Conservation (phyloP, 257 asterid genomes). For the Forsythia viridissima region DNA sequence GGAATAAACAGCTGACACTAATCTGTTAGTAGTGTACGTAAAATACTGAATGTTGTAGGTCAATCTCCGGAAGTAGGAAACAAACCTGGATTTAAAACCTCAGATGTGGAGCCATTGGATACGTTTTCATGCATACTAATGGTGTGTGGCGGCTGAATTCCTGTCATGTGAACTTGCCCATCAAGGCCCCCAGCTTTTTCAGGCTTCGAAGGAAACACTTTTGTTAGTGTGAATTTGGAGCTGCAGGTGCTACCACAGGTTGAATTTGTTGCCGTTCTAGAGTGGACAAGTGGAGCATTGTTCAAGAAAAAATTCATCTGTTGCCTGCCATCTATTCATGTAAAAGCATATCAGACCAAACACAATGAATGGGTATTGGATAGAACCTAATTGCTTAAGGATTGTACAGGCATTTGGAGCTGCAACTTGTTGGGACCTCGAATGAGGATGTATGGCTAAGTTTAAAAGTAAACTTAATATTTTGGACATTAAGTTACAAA, state of each 20-base stretch:
- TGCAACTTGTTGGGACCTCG: neutral
- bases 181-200: slow-evolving; percentile 37
- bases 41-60: neutral
- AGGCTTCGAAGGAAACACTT: slow-evolving; percentile 41
- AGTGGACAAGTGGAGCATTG: slow-evolving; percentile 36
- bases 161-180: slow-evolving; percentile 39
- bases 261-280: slow-evolving; percentile 38
- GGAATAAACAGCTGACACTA: neutral
- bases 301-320: slow-evolving; percentile 53
- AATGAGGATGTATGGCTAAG: neutral
- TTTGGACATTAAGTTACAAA: neutral
- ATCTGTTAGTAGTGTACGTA: neutral
- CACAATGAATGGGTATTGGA: neutral
- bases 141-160: slow-evolving; percentile 36
- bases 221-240: slow-evolving; percentile 68
- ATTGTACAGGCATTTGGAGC: neutral
- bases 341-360: slow-evolving; percentile 7
- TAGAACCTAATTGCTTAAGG: neutral
- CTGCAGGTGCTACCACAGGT: slow-evolving; percentile 48
- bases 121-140: slow-evolving; percentile 40
- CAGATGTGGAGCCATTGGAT: slow-evolving; percentile 37
- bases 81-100: slow-evolving; percentile 56
- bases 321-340: slow-evolving; percentile 51
- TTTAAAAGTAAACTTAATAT: neutral
- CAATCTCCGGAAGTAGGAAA: slow-evolving; percentile 13